Conservation (phyloP, 176 grass and related monocot genomes). For the Aechmea fasciata region DNA sequence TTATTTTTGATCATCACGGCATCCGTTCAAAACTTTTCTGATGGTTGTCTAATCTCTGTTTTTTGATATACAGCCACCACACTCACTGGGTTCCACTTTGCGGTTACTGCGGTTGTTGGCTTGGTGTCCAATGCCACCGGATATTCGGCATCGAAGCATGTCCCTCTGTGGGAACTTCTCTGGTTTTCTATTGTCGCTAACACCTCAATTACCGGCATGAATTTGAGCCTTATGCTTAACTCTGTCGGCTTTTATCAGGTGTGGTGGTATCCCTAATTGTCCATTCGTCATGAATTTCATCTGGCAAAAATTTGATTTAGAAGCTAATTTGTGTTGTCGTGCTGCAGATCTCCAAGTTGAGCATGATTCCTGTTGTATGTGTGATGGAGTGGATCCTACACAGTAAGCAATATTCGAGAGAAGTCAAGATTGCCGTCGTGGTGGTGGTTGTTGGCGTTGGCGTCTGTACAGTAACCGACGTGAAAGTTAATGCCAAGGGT, state of each 20-base stretch:
- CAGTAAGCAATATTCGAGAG: conserved; percentile 34
- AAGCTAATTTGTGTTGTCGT: neutral
- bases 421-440: conserved; percentile 36
- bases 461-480: conserved; percentile 40
- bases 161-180: conserved; percentile 41
- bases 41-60: conserved; percentile 14
- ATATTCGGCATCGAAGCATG: conserved; percentile 37
- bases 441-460: conserved; percentile 42
- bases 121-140: conserved; percentile 40
- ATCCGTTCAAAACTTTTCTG: neutral
- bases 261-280: neutral
- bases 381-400: conserved; percentile 47
- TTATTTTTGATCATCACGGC: no score
- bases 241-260: conserved; percentile 56
- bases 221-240: conserved; percentile 50
- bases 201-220: conserved; percentile 48
- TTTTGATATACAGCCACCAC: conserved; percentile 37
- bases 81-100: conserved; percentile 44
- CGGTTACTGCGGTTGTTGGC: conserved; percentile 33
- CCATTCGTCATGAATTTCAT: neutral
- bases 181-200: conserved; percentile 55
- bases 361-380: conserved; percentile 50
- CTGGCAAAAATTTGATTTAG: neutral
- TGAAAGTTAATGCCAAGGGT: conserved; percentile 38
- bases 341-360: conserved; percentile 41